Evolutionary conservation across 2,329 filamentous ascomycete genomes (phyloP), one percentile per base, ranked within the genome.

Genomic region (Fusarium begoniae): DNA sequence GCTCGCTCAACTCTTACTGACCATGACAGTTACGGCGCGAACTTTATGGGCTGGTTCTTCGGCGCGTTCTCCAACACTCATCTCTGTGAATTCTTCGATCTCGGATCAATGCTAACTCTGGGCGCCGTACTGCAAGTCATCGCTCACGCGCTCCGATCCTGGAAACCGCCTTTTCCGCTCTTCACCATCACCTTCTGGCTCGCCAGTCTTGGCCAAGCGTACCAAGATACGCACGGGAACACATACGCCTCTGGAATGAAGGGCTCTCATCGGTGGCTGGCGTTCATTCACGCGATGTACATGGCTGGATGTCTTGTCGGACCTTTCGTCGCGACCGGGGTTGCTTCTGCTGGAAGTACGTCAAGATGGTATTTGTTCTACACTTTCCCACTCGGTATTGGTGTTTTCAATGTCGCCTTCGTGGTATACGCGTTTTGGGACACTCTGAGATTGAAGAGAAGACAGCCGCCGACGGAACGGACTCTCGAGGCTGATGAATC

Each of bases 251-350:
- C 87, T 1, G 83, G 85, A 1, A 79, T 87, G 2, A 84, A 84
- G 15, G 81, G 80, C 0, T 87, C 89, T 0, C 89, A 92, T 75
- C 82, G 89, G 9, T 91, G 89, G 87, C 82, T 92, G 0, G 88
- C 89, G 0, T 88, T 91, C 61, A 90, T 92, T 22, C 90, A 92
- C 70, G 90, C 89, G 14, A 90, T 89, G 84, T 92, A 90, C 73
- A 84, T 84, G 75, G 85, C 87, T 0, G 90, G 90, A 0, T 87
- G 87, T 53, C 83, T 92, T 5, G 83, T 89, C 8, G 87, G 85
- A 0, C 90, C 90, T 0, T 89, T 92, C 53, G 84, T 86, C 4
- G 85, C 86, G 2, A 88, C 85, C 1, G 84, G 84, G 0, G 82
- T 90, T n/a, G 88, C 88, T 0, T 83, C 84, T 0, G 78, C 81